Evolutionary conservation across 2,329 filamentous ascomycete species (phyloP).

Genomic region (Amauroascus niger): DNA sequence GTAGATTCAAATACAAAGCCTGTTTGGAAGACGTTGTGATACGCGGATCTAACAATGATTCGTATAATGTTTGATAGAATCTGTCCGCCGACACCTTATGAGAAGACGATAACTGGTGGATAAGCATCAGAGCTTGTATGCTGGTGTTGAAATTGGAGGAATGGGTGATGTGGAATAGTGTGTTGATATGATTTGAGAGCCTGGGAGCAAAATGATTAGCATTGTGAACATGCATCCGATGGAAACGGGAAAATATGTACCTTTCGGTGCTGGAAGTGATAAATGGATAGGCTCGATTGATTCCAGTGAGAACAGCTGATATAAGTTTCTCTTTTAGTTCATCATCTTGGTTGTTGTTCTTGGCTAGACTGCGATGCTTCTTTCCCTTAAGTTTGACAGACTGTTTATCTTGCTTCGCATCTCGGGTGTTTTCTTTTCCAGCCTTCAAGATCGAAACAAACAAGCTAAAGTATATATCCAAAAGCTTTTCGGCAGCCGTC

Average conservation of each 20-base stretch:
- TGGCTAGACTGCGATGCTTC: conserved; percentile 23
- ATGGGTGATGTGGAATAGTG: conserved; percentile 89
- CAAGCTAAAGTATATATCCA: conserved; percentile 85
- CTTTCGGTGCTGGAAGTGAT: conserved; percentile 67
- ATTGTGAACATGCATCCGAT: conserved; percentile 2
- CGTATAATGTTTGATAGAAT: conserved; percentile 92
- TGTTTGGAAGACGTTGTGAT: conserved; percentile 88
- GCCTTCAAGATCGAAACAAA: conserved; percentile 75
- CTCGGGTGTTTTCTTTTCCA: conserved; percentile 18
- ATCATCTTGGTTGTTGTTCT: conserved; percentile 42
- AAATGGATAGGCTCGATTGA: conserved; percentile 94
- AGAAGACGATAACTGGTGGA: conserved; percentile 77
- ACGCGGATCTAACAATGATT: conserved; percentile 83
- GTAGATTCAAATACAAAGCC: conserved; percentile 82
- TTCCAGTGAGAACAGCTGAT: conserved; percentile 81
- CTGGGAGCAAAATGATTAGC: conserved; percentile 35
- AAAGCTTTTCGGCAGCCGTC: conserved; percentile 64
- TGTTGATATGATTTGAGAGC: conserved; percentile 82
- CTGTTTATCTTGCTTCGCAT: conserved; percentile 14
- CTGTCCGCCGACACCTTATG: conserved; percentile 77
- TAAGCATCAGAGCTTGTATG: conserved; percentile 86
- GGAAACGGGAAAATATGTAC: conserved; percentile 38
- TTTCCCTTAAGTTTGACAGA: conserved; percentile 41
- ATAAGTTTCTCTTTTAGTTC: conserved; percentile 85
- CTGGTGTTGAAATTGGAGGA: conserved; percentile 98